Conservation (phyloP, 2,329 filamentous ascomycete species). For the Fusarium begoniae region DNA sequence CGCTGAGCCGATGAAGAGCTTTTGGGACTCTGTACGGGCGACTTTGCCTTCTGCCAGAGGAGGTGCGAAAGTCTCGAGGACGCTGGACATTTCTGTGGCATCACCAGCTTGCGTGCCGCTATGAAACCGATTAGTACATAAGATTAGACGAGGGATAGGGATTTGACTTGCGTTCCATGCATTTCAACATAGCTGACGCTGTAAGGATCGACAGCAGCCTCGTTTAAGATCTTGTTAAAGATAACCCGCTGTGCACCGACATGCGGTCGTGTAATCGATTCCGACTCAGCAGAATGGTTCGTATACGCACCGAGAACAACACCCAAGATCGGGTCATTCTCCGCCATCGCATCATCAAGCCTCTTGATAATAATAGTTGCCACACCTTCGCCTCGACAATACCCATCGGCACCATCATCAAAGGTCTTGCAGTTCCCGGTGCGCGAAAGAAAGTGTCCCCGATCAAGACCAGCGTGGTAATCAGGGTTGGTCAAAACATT, state of each 20-base stretch:
- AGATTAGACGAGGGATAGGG: rapidly evolving
- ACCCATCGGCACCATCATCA: conserved; percentile 70
- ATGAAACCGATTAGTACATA: rapidly evolving
- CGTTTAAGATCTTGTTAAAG: conserved; percentile 72
- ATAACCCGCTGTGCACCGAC: conserved; percentile 69
- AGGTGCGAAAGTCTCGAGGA: conserved; percentile 66
- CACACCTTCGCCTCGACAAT: conserved; percentile 62
- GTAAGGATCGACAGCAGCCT: conserved; percentile 77
- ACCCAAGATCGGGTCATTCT: conserved; percentile 73
- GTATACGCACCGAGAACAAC: conserved; percentile 71
- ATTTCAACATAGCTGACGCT: conserved; percentile 88
- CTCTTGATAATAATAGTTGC: conserved; percentile 60
- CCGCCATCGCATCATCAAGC: conserved; percentile 55
- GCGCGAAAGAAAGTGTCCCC: conserved; percentile 70
- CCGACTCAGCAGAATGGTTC: conserved; percentile 76
- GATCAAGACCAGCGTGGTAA: conserved; percentile 69
- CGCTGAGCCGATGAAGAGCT: conserved; percentile 67
- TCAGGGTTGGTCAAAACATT: conserved; percentile 75
- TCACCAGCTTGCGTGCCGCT: conserved; percentile 74
- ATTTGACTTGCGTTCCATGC: conserved; percentile 66
- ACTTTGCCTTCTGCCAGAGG: neutral
- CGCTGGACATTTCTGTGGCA: conserved; percentile 82
- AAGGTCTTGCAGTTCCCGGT: conserved; percentile 53
- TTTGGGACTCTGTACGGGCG: conserved; percentile 7
- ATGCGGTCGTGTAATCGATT: conserved; percentile 78